phyloP scores from a whole-genome alignment of 2,329 filamentous ascomycete genomes.

The Dryadomyces quercus-mongolicae region DNA sequence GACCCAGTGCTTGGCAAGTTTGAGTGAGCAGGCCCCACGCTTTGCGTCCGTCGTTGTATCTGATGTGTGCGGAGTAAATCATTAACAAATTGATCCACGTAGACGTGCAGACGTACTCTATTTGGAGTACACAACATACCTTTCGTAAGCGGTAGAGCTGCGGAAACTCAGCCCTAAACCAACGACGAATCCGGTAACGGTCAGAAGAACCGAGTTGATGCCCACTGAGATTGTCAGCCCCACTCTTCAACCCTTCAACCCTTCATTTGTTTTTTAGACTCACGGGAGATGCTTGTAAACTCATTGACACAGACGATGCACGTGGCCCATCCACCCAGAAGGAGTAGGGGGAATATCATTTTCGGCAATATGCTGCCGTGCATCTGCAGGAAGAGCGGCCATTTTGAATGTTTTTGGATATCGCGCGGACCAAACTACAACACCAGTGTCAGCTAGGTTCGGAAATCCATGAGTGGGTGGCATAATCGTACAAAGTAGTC shows the following conservation, averaged over 20 bases:
- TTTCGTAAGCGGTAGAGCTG: conserved; percentile 66
- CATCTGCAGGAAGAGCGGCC: conserved; percentile 64
- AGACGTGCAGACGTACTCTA: too few species aligned
- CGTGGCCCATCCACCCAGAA: conserved; percentile 56
- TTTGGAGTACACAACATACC: too few species aligned
- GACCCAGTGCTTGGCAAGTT: conserved; percentile 55
- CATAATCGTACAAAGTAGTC: conserved; percentile 29
- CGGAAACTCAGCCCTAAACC: conserved; percentile 67
- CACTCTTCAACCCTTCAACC: too few species aligned
- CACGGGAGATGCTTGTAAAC: conserved; percentile 16
- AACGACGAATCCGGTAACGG: conserved; percentile 73
- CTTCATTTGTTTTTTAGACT: neutral
- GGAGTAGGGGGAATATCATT: conserved; percentile 57
- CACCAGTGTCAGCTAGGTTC: neutral
- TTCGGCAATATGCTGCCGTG: conserved; percentile 61
- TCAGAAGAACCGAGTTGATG: conserved; percentile 57
- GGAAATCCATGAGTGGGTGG: neutral
- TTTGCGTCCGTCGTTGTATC: conserved; percentile 40
- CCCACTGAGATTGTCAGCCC: conserved; percentile 24
- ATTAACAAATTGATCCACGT: too few species aligned
- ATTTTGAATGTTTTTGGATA: conserved; percentile 62
- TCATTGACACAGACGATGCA: conserved; percentile 37
- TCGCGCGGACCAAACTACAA: conserved; percentile 46
- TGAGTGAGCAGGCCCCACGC: conserved; percentile 45
- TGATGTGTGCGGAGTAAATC: too few species aligned